Percentiles rank a stretch among this genome's conserved stretches.
phyloP scores from a whole-genome alignment of 2,329 filamentous ascomycete species.

The Neurospora sp. region DNA sequence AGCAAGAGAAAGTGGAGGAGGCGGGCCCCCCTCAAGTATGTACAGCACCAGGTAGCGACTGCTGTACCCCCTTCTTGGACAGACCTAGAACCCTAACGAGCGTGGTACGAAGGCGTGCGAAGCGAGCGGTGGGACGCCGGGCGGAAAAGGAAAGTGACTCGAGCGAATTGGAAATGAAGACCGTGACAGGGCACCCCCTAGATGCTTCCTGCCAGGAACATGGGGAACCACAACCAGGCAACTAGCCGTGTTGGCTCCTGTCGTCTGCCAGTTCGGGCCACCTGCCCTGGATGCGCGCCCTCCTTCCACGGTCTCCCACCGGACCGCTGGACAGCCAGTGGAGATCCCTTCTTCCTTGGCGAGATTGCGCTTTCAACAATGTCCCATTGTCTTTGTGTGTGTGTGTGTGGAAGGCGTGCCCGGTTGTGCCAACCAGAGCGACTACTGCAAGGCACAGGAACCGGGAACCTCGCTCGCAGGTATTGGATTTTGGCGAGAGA shows the following conservation, averaged over 20 bases:
- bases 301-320: not conserved
- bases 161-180: slow-evolving; percentile 3
- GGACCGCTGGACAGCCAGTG: not conserved
- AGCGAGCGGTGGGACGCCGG: not conserved
- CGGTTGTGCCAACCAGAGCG: not conserved
- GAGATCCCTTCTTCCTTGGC: slow-evolving; percentile 14
- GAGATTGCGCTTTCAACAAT: slow-evolving; percentile 11
- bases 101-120: not conserved
- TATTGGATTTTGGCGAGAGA: not conserved
- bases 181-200: not conserved
- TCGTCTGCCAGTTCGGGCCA: not conserved
- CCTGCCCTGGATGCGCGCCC: not conserved
- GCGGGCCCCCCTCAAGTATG: not conserved
- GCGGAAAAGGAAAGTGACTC: not conserved
- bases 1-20: slow-evolving; percentile 7
- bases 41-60: not conserved
- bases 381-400: not conserved
- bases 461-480: not conserved
- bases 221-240: not conserved
- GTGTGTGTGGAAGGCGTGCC: not conserved
- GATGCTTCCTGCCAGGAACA: not conserved
- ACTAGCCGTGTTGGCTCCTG: not conserved
- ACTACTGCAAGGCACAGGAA: not conserved
- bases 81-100: not conserved
- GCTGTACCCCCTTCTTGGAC: not conserved